Base-by-base conservation (phyloP, 2,329 filamentous ascomycete genomes). In the Bipolaris bicolor region DNA sequence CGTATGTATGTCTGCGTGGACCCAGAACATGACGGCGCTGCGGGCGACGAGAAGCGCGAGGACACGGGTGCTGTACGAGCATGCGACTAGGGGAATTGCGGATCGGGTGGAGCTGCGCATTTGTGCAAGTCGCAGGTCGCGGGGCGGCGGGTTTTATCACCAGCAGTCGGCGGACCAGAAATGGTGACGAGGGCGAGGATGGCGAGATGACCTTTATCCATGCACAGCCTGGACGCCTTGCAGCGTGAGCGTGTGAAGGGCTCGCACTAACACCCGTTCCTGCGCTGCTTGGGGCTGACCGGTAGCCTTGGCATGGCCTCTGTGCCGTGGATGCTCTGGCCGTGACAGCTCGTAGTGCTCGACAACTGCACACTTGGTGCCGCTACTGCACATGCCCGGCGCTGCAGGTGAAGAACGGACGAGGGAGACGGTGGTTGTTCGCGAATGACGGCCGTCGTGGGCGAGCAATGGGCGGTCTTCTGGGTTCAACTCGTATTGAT, bases 401-500 rank as follows among this genome's bases (percentile, higher is more conserved):
- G 16, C 34, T 16, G 45, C 55, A 50, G 55, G 43, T 31, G 24
- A 37, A 39, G 11, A 18, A 20, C 26, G 2, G n/a, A 20, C 16
- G 6, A 20, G 40, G n/a, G 33, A 16, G 24, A 31, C 26, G 9
- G 11, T 20, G 34, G 29, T 26, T 20, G 40, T 43, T 16, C n/a
- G 26, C 40, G 26, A 20, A 40, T 15, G 34, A 36, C 34, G 15
- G 33, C 36, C 20, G 29, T 31, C 15, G 24, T 16, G 29, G 50
- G 36, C 69, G 67, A 71, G 70, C 68, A 59, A 60, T 61, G 45
- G 53, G 52, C 41, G 11, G 46, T 15, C 34, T 41, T 66, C 63
- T 61, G 45, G 52, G 52, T 43, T 15, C 44, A 5, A 37, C 44
- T 66, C 63, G 62, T 56, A 58, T 64, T 62, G 59, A 64, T 58